Evolutionary conservation across 2,329 filamentous ascomycete genomes (phyloP).

Genomic region (Fusarium nisikadoi): DNA sequence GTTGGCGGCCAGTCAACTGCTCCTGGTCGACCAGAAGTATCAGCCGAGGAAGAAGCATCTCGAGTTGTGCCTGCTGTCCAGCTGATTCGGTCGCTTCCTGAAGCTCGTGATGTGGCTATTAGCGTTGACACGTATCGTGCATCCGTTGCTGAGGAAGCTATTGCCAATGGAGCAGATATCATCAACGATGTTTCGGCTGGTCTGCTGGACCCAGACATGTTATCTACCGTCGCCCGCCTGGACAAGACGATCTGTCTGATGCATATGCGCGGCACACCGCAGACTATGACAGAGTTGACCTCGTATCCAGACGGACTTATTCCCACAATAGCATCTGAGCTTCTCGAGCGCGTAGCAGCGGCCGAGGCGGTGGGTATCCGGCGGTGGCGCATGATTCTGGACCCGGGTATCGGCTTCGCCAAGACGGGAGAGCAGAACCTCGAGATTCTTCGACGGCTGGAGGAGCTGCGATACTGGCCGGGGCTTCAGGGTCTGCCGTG

Average conservation of each 20-base stretch:
- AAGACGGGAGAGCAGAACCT: slow-evolving; percentile 86
- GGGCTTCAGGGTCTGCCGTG: slow-evolving; percentile 80
- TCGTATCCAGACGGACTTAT: slow-evolving; percentile 77
- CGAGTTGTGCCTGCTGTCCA: slow-evolving; percentile 84
- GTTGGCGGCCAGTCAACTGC: slow-evolving; percentile 94
- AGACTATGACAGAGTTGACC: slow-evolving; percentile 78
- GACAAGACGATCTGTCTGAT: slow-evolving; percentile 85
- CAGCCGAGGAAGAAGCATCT: slow-evolving; percentile 76
- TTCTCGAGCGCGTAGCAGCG: slow-evolving; percentile 74
- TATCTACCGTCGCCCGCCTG: slow-evolving; percentile 79
- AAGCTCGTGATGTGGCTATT: slow-evolving; percentile 73
- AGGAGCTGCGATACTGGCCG: slow-evolving; percentile 71
- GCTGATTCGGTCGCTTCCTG: slow-evolving; percentile 74
- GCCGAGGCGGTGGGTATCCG: slow-evolving; percentile 85
- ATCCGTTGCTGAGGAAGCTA: slow-evolving; percentile 79
- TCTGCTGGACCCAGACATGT: slow-evolving; percentile 80
- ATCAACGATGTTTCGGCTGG: slow-evolving; percentile 96
- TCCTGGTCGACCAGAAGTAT: slow-evolving; percentile 76
- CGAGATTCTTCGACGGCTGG: slow-evolving; percentile 75
- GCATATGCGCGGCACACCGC: slow-evolving; percentile 92
- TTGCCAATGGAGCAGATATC: slow-evolving; percentile 85
- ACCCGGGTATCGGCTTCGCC: slow-evolving; percentile 94
- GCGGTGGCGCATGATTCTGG: slow-evolving; percentile 93
- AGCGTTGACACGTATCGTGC: slow-evolving; percentile 95
- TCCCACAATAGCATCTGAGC: slow-evolving; percentile 71